Conservation (phyloP, 1,284 basidiomycete species). For the Rhodotorula sp. region DNA sequence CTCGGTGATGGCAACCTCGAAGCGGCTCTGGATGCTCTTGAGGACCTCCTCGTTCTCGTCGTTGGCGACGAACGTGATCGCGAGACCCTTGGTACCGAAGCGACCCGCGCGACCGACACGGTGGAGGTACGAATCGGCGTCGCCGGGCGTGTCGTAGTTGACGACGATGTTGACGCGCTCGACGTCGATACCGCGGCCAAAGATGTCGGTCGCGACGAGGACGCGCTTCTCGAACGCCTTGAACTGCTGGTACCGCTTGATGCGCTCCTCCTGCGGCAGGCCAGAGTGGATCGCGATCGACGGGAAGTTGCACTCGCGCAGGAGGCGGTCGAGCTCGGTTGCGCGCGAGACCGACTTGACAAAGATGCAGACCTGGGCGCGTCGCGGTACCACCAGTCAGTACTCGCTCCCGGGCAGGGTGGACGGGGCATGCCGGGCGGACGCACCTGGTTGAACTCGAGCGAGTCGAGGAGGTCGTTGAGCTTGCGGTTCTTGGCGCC, state of each 20-base stretch:
- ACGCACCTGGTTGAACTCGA: conserved; percentile 96
- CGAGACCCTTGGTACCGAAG: conserved; percentile 98
- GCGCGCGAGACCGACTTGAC: conserved; percentile 97
- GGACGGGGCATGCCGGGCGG: background rate
- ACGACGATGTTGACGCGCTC: conserved; percentile 86
- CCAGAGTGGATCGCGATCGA: conserved; percentile 97
- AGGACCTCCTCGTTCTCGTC: conserved; percentile 93
- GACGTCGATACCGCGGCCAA: conserved; percentile 95
- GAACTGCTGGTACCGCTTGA: conserved; percentile 97
- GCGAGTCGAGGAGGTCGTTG: conserved; percentile 91
- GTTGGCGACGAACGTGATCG: conserved; percentile 94
- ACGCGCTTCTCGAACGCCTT: conserved; percentile 99
- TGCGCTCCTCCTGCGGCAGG: conserved; percentile 91
- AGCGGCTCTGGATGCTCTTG: conserved; percentile 82
- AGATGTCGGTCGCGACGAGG: conserved; percentile 87
- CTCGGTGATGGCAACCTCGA: conserved; percentile 90
- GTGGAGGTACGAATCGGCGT: conserved; percentile 98
- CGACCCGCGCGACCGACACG: conserved; percentile 98
- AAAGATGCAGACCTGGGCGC: conserved; percentile 88
- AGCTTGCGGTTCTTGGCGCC: conserved; percentile 95
- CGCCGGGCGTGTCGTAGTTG: conserved; percentile 78
- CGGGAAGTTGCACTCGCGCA: conserved; percentile 98
- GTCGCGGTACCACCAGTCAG: background rate
- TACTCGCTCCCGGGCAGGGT: background rate
- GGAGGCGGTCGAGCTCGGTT: conserved; percentile 91